A percentile compares a stretch with the other conserved stretches of the same genome.
Conservation (phyloP, 2,329 filamentous ascomycete genomes). For the Colletotrichum liaoningense region DNA sequence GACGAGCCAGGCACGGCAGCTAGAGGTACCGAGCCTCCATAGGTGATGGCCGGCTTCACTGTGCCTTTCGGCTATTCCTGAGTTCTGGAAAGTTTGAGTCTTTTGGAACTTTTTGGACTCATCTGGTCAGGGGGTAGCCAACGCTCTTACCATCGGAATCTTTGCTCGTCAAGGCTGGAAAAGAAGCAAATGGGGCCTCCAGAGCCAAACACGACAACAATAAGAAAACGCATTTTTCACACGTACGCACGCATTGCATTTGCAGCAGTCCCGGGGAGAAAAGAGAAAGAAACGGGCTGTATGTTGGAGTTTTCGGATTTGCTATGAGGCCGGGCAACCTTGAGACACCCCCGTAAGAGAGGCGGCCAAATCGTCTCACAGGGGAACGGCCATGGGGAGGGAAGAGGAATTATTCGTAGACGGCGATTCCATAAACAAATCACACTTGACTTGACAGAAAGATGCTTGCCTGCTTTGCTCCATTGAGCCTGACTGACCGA, state of each 20-base stretch:
- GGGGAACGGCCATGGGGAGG: background rate
- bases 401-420: background rate
- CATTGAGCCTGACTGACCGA: background rate
- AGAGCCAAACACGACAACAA: slow-evolving; percentile 10
- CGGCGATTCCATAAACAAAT: background rate
- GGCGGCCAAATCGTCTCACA: background rate
- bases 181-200: background rate
- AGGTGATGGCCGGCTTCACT: background rate
- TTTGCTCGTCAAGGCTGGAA: background rate
- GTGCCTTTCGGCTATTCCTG: background rate
- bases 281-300: slow-evolving; percentile 12
- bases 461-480: background rate
- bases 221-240: slow-evolving; percentile 4
- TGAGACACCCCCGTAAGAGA: slow-evolving; percentile 6
- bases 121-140: background rate
- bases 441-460: background rate
- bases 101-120: background rate
- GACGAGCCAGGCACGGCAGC: background rate
- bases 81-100: background rate
- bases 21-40: background rate
- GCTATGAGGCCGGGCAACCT: slow-evolving; percentile 28
- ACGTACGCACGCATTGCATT: slow-evolving; percentile 32
- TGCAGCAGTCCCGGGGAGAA: slow-evolving; percentile 25
- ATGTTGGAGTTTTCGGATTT: slow-evolving; percentile 36
- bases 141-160: background rate